phyloP scores from a whole-genome alignment of 371 early-diverging fungal species.

The Mycotypha africana region DNA sequence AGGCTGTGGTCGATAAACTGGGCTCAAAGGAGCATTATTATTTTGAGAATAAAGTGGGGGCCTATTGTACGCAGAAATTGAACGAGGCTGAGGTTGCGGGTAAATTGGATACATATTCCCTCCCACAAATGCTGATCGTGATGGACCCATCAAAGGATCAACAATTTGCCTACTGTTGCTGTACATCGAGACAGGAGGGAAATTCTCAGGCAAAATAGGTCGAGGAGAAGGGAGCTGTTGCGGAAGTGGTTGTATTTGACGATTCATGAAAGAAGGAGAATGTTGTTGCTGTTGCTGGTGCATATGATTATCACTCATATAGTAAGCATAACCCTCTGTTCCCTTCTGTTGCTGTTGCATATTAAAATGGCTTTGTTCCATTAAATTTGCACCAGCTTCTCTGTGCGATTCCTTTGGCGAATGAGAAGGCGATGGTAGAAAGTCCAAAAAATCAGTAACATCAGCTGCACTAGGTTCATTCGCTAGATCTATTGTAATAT shows the following conservation, averaged over 20 bases:
- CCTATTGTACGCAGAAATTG: too few relatives aligned
- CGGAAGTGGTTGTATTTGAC: background rate
- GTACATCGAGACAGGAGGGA: constrained; percentile 7
- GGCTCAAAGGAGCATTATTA: background rate
- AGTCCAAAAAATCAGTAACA: constrained; percentile 43
- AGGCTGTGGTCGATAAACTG: constrained; percentile 5
- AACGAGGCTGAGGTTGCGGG: too few relatives aligned
- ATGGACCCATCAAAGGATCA: too few relatives aligned
- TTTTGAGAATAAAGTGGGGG: too few relatives aligned
- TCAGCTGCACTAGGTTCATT: constrained; percentile 48
- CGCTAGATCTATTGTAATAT: constrained; percentile 13
- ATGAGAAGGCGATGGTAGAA: constrained; percentile 40
- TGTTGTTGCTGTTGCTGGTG: background rate
- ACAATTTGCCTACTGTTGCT: background rate
- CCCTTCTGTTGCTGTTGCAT: too few relatives aligned
- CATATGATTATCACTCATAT: too few relatives aligned
- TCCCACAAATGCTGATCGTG: too few relatives aligned
- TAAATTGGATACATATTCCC: too few relatives aligned
- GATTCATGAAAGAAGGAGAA: background rate
- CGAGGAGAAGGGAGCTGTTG: constrained; percentile 3
- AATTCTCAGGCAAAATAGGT: background rate
- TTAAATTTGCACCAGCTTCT: constrained; percentile 16
- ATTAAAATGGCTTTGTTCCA: constrained; percentile 21
- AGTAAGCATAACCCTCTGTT: too few relatives aligned
- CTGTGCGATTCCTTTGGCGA: constrained; percentile 21